Base-by-base conservation (phyloP, 192 early-diverging fungal genomes). In the Gaertneriomyces semiglobifer region DNA sequence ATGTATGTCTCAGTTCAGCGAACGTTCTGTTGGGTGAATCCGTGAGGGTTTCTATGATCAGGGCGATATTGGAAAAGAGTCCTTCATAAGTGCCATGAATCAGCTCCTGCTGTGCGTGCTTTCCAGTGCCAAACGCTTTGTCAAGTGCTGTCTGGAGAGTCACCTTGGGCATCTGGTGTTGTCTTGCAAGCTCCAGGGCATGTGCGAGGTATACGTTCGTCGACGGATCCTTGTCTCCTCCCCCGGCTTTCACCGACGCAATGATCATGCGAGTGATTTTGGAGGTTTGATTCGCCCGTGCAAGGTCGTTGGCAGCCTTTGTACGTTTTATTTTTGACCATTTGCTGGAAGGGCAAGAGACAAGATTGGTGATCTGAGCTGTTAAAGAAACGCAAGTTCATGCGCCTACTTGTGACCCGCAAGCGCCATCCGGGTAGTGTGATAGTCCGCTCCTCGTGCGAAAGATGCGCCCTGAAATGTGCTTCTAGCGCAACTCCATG, bases 141-240 rank as follows among this genome's bases (percentile, higher is more conserved):
- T 85, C 89, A 12, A 93, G 72, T 9, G 91, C 87, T 41, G 70
- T 78, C 57, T 91, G 88, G 38, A 91, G 68, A 60, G 73, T 91
- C 56, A 83, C 82, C 62, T 88, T 91, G 6, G 91, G 86, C 84
- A 93, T 77, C 59, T 84, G 86, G 7, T 68, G 69, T 42, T 72
- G 65, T 44, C 76, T 76, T 8, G 88, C 88, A 44, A 80, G 71
- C 46, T 77, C 74, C 5, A 92, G 60, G 11, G 86, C 77, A 5
- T 87, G 69, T 39, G 77, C 69, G 8, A 92, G 71, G n/a, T 81
- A 76, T 3, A 74, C 66, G 74, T 91, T 91, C 14, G 75, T 65
- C 12, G 45, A 39, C 3, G 83, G 68, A 70, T 90, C 88, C 1
- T 79, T 41, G 25, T 86, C 84, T 44, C 83, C 84, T 38, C 83